phyloP scores from a whole-genome alignment of 108 stramenopile species.

The Cyclotella atomus region DNA sequence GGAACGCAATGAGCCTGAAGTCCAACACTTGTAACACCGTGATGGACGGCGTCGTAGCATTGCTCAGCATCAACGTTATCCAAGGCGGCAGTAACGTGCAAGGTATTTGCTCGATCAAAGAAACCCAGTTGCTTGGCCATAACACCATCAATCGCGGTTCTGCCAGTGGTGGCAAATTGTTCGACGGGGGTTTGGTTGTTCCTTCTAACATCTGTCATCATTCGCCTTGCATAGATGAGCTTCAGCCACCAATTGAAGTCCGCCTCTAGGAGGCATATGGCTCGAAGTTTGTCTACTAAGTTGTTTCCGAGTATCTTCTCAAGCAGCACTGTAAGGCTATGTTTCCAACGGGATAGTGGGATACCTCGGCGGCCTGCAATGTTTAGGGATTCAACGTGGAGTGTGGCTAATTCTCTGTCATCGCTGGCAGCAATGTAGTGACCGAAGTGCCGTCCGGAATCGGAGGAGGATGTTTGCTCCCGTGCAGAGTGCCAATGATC shows the following conservation, averaged over 20 bases:
- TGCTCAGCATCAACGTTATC: not conserved
- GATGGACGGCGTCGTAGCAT: constrained; percentile 7
- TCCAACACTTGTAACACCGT: not conserved
- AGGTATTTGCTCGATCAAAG: not conserved
- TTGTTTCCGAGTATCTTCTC: constrained; percentile 32
- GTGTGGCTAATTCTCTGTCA: not conserved
- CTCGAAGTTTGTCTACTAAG: constrained; percentile 20
- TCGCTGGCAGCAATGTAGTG: constrained; percentile 18
- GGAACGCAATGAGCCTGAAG: not conserved
- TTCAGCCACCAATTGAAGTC: constrained; percentile 39
- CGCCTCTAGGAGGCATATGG: constrained; percentile 33
- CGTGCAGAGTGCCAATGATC: constrained; percentile 12
- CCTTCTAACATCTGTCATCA: constrained; percentile 1
- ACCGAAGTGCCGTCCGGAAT: constrained; percentile 19
- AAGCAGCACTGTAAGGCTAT: constrained; percentile 20
- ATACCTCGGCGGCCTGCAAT: not conserved
- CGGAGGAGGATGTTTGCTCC: constrained; percentile 13
- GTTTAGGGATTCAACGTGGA: constrained; percentile 19
- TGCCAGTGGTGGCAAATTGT: constrained; percentile 1
- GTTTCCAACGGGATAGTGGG: constrained; percentile 16
- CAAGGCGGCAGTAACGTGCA: not conserved
- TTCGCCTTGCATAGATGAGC: constrained; percentile 17
- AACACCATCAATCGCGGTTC: not conserved
- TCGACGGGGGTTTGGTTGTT: constrained; percentile 4
- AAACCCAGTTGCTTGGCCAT: constrained; percentile 5